Evolutionary conservation across 345 rosid species (phyloP), one percentile per base, ranked within the genome.

Genomic region (Xanthoceras sorbifolium): DNA sequence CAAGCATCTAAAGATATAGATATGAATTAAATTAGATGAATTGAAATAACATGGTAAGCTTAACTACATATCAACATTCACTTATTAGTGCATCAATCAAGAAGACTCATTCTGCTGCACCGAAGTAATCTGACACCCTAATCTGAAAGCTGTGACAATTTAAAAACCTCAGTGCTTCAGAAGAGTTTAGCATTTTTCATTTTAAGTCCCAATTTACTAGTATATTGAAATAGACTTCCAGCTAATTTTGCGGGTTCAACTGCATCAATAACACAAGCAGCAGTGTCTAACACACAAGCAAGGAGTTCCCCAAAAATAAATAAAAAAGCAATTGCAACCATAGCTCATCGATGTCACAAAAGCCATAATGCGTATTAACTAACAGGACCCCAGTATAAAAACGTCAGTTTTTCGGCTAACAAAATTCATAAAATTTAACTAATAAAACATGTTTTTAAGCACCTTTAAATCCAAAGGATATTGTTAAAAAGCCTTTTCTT

Each of bases 61-160:
- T 17, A 72, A 52, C 63, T 11, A 18, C 38, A 18, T 17, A 26
- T 14, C 9, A n/a, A 32, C 8, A 71, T 52, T 48, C 42, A 32
- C 3, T 42, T 68, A 6, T 15, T 42, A 28, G 48, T 52, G 38
- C 59, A 52, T 3, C 4, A 20, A 52, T 22, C 40, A 18, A 69
- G 60, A 69, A 69, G 61, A 69, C 38, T 52, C 54, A 26, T 66
- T 66, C 69, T 10, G 28, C 69, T 18, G 0, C 44, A 32, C 68
- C 1, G n/a, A 64, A 66, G 38, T n/a, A n/a, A n/a, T n/a, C n/a
- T 66, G 2, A 50, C 28, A 66, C 3, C 2, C 50, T 31, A 6
- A 66, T 22, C 29, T 66, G 25, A n/a, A 20, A n/a, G 8, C 69
- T 40, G 20, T 4, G 26, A 66, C n/a, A 22, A 66, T 66, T 38